These are phyloP conservation scores for Capronia epimyces DNA, from an alignment of 2,329 filamentous ascomycete species.

Conservation along the genomic window DNA sequence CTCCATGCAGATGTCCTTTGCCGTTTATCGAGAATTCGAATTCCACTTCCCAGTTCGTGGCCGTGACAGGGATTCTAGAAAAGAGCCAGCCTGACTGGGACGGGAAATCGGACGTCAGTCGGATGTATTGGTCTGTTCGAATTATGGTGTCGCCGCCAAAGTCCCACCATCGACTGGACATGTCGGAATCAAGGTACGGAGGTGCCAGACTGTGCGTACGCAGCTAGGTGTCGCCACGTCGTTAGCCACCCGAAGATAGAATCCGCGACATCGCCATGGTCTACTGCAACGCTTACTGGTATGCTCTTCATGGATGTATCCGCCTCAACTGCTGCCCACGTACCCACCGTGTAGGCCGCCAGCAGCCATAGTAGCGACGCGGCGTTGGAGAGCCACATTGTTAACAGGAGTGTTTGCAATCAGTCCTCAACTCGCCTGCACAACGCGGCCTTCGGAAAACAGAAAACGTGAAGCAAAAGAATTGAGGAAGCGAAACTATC, in stretches of 20 bases:
- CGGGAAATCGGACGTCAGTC: conserved; percentile 81
- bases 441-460: not conserved
- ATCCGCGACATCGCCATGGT: not conserved
- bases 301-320: conserved; percentile 58
- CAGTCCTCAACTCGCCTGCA: not conserved
- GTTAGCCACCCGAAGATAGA: not conserved
- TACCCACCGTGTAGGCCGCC: conserved; percentile 33
- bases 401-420: not conserved
- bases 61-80: conserved; percentile 87
- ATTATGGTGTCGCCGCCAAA: conserved; percentile 94
- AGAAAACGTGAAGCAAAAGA: not conserved
- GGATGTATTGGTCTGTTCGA: conserved; percentile 72
- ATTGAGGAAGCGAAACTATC: not conserved
- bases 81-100: conserved; percentile 92
- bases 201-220: conserved; percentile 78
- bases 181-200: conserved; percentile 95
- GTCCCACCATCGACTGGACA: conserved; percentile 98
- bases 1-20: conserved; percentile 82
- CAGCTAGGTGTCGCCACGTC: conserved; percentile 50
- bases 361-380: conserved; percentile 30
- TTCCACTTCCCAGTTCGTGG: conserved; percentile 98
- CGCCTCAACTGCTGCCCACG: conserved; percentile 44
- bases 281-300: conserved; percentile 48
- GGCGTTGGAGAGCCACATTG: conserved; percentile 19
- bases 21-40: conserved; percentile 93